Evolutionary conservation across 768 basidiomycete species (phyloP), one percentile per base, ranked within the genome.

Genomic region (Tulasnella sp.): DNA sequence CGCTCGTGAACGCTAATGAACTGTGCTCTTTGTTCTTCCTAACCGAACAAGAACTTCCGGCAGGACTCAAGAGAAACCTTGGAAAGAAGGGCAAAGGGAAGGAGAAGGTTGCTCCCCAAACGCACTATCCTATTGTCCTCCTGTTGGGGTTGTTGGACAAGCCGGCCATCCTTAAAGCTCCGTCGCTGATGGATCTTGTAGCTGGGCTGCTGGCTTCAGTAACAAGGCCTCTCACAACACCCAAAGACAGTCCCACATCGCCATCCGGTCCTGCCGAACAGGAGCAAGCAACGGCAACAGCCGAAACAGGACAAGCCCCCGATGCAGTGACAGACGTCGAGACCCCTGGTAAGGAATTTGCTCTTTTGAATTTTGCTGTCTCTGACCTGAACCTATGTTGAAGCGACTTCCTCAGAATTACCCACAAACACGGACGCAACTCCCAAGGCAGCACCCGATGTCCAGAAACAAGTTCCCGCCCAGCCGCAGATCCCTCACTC

Each of bases 81-180:
- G 88, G 88, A 25, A 93, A 92, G 83, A 97, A 97, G 83, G 96
- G 95, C 11, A 98, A 97, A 83, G 96, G 94, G 29, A 98, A 97
- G 82, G 96, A 98, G 81, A 94, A 92, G 80, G 91, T 91, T 79
- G 84, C 85, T 2, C 86, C 91, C 0, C 92, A 93, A 80, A 91
- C 91, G 0, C 92, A 96, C 79, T 97, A 92, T 82, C 97, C 97
- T 6, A 90, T 99, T 74, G 94, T 97, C 72, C 86, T 96, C 8
- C 85, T 99, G 5, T 87, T 99, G 34, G 89, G 92, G 38, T 86
- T 99, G 15, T 87, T 99, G 72, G 96, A 98, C 80, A 89, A 94
- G 2, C 91, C 93, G 78, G 88, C 90, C 0, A 86, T 99, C 25
- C 88, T 98, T 54, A 91, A 90, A 81, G 93, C 95, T 0, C 91